Evolutionary conservation across 2,329 filamentous ascomycete species (phyloP), one percentile per base, ranked within the genome.

Genomic region (Talaromyces rugulosus): DNA sequence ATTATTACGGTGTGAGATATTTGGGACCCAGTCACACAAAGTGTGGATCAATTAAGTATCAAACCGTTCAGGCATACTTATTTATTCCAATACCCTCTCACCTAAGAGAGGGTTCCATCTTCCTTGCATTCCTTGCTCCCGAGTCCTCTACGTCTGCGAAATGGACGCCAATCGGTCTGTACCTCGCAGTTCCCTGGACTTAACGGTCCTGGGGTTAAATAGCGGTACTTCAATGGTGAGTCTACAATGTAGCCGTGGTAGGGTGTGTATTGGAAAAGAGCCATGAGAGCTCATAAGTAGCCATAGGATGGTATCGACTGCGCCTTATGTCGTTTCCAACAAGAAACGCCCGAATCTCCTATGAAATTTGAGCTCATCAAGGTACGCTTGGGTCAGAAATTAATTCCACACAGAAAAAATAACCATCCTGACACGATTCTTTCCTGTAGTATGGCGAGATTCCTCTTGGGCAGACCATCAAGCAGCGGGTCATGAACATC

Each of bases 321-420:
- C 66, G 84, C 82, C 1, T 75, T 86, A 8, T 85, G 84, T 66
- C 82, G 74, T 58, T 87, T 86, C 69, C 75, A 74, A 54, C 85
- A 87, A 68, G 77, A 78, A 18, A 77, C 78, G 6, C 83, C 83
- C 0, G 74, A 80, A 6, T 74, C 77, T 5, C 78, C 82, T 2
- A 81, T 87, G 78, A 80, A 83, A 66, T 83, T 87, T 64, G 78
- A 83, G 66, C 74, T 87, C 5, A 74, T 85, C n/a, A 71, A 71
- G 64, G 69, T 67, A 67, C 50, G 3, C 3, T 34, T 6, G 11
- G 6, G 33, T 30, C 31, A 11, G 1, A n/a, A n/a, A n/a, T n/a
- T n/a, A n/a, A n/a, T n/a, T n/a, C n/a, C n/a, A n/a, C n/a, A n/a
- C n/a, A n/a, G n/a, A n/a, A n/a, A n/a, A n/a, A n/a, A n/a, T n/a